Conservation (phyloP, 345 rosid genomes). For the thale cress (Arabidopsis thaliana) region TAIR10.1 NC_003074.8:7806501-7807000, state of each 20-base stretch:
- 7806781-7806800: neutral
- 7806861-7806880: accelerated
- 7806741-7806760: accelerated
- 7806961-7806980: neutral
- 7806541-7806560: neutral
- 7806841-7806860: accelerated
- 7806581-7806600: neutral
- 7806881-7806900: neutral
- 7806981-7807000: neutral
- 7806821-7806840: neutral
- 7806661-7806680: neutral
- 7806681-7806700: neutral
- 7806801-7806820: neutral
- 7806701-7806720: neutral
- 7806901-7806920: neutral
- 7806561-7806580: accelerated
- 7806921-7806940: accelerated
- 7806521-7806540: neutral
- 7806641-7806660: neutral
- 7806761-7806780: neutral
- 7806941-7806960: too few relatives aligned
- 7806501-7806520: neutral
- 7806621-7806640: too few relatives aligned
- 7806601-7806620: accelerated
- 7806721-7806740: neutral